Evolutionary conservation across 2,329 filamentous ascomycete genomes (phyloP).

Genomic region (Penicillium sp.): DNA sequence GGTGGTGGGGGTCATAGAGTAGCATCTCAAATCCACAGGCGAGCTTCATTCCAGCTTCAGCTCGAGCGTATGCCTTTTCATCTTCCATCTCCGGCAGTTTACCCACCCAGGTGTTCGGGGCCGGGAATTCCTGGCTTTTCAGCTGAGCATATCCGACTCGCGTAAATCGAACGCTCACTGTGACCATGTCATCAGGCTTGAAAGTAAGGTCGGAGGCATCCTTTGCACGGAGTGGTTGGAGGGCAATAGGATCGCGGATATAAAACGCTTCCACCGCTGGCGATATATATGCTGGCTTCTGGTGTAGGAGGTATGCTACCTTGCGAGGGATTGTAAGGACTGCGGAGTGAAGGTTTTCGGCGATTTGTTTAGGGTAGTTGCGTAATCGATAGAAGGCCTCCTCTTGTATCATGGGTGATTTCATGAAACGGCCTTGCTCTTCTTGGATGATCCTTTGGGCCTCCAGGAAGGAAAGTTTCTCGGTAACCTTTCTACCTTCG

Average conservation of each 20-base stretch:
- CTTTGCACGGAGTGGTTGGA: slow-evolving; percentile 69
- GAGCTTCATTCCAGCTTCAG: slow-evolving; percentile 84
- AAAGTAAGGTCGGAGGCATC: slow-evolving; percentile 64
- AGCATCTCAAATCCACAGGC: slow-evolving; percentile 92
- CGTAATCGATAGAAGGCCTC: slow-evolving; percentile 89
- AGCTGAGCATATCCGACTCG: slow-evolving; percentile 90
- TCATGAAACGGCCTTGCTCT: slow-evolving; percentile 64
- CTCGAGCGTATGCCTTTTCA: slow-evolving; percentile 52
- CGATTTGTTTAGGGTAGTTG: slow-evolving; percentile 79
- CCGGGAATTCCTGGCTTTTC: slow-evolving; percentile 77
- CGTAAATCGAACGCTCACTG: slow-evolving; percentile 79
- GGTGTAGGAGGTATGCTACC: slow-evolving; percentile 77
- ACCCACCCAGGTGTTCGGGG: slow-evolving; percentile 62
- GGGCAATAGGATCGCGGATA: slow-evolving; percentile 76
- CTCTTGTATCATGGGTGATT: slow-evolving; percentile 75
- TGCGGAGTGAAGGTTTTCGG: slow-evolving; percentile 75
- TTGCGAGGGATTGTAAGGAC: slow-evolving; percentile 77
- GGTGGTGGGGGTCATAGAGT: slow-evolving; percentile 67
- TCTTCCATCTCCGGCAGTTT: slow-evolving; percentile 45
- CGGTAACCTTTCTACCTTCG: slow-evolving; percentile 38
- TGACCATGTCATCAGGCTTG: slow-evolving; percentile 77
- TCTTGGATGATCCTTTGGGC: slow-evolving; percentile 66
- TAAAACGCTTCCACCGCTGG: slow-evolving; percentile 92
- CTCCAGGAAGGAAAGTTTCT: slow-evolving; percentile 64
- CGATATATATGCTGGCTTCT: slow-evolving; percentile 75